Evolutionary conservation across 805 yeast species (phyloP).

Genomic region (Kuraishia cidri): DNA sequence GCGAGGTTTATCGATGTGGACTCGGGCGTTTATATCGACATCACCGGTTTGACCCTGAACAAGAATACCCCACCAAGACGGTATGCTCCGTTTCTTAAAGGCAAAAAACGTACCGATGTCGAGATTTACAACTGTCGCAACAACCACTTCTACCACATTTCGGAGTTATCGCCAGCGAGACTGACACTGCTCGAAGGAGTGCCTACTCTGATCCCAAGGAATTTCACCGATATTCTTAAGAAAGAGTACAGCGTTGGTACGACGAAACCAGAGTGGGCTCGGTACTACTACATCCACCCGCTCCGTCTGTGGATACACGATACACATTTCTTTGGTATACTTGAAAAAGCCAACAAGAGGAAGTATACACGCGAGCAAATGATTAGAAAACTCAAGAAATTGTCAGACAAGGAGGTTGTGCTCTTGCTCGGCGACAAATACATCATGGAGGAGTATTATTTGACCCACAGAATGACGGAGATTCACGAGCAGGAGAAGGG

Average conservation of each 20-base stretch:
- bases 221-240: conserved; percentile 27
- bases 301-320: conserved; percentile 44
- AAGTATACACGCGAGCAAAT: too few species aligned
- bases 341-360: too few species aligned
- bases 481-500: conserved; percentile 14
- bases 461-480: conserved; percentile 17
- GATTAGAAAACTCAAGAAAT: too few species aligned
- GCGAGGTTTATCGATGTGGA: conserved; percentile 67
- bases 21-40: conserved; percentile 63
- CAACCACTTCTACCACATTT: conserved; percentile 40
- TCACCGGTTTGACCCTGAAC: conserved; percentile 51
- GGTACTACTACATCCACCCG: conserved; percentile 39
- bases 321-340: conserved; percentile 6
- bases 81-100: conserved; percentile 4
- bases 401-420: conserved; percentile 1
- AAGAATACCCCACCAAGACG: conserved; percentile 12
- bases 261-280: conserved; percentile 23
- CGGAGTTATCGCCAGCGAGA: conserved; percentile 43
- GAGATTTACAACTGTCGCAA: conserved; percentile 47
- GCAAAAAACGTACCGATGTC: conserved; percentile 7
- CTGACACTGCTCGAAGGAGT: conserved; percentile 49
- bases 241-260: conserved; percentile 35
- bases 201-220: conserved; percentile 45
- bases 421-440: conserved; percentile 9
- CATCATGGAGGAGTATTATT: conserved; percentile 14